Base-by-base conservation (phyloP, 2,329 filamentous ascomycete genomes). In the Hortaea sp. region DNA sequence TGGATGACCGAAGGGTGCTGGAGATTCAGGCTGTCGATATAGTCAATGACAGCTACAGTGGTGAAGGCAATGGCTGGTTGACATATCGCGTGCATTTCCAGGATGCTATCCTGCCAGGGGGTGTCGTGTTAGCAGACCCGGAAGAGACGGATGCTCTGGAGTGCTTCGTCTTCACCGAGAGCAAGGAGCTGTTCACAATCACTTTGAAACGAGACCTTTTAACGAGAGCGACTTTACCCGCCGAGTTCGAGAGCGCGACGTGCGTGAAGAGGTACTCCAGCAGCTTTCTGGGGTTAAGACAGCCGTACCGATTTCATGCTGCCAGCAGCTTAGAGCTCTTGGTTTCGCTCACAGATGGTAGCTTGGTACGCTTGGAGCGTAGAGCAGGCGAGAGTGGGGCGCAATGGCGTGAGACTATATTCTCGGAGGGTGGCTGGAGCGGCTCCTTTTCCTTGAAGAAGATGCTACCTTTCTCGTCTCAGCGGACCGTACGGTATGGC, bases 11-110 rank as follows among this genome's bases (percentile, higher is more conserved):
- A 59, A 85, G 78, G 55, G 73, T 88, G 51, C 74, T 98, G 56
- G 90, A 92, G 67, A 75, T 98, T 43, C 84, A 87, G 61, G 82
- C 81, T 37, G 80, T 86, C 49, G 92, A 98, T 66, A 69, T 95
- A 54, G 84, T 80, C 20, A 63, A 88, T 77, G 69, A 78, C 74
- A 42, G 45, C 5, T n/a, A 20, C 10, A 7, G 13, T 27, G 13
- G 13, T 10, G 37, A 39, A 7, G 13, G 29, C 20, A 39, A 47
- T 47, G 34, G 41, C 13, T 76, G 80, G 20, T 71, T 92, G 43
- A 82, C 85, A 4, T 73, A 95, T 43, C 81, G 87, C 57, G 78
- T 98, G 49, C 77, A 79, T 56, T 94, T 98, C 57, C 74, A 81
- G 12, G 94, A 95, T 57, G 74, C 81, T 12, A 85, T 97, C 41